Evolutionary conservation across 441 rosid species (phyloP), one percentile per base, ranked within the genome.

Genomic region (Pelargonium fulgidum): DNA sequence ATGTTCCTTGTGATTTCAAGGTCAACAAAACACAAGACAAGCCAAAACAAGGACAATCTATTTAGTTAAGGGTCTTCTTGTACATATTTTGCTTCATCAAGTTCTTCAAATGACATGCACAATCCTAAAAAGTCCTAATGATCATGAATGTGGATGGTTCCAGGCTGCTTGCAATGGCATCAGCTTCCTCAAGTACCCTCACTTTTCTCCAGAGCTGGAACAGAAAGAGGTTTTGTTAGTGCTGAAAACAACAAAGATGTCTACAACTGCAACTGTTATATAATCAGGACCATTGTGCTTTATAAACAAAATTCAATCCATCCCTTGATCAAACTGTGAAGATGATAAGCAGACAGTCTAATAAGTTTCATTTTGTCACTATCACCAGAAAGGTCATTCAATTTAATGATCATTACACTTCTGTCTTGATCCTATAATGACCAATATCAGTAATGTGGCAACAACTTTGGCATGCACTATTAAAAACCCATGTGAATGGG

Each of bases 121-220:
- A 50, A 48, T 48, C n/a, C 14, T 10, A 12, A 29, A 2, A 48
- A 3, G 54, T 48, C 54, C 54, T 48, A 48, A 1, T 12, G n/a
- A 12, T 12, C 12, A 48, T 3, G 54, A 48, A 5, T 29, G 14
- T 1, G 16, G 54, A 48, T 48, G 4, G 14, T n/a, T 48, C 54
- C 54, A 48, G 0, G 54, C 54, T 48, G 5, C 5, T 29, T 29
- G 36, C 36, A 29, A 47, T 65, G 47, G 74, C 70, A 50, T 14
- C 42, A 4, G 67, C 70, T 74, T 50, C 70, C 76, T 81, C 75
- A 91, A 72, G 65, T 79, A 75, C 86, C 81, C 71, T 89, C 96
- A 0, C 91, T 87, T 79, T 86, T 91, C 72, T 91, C 96, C 82
- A 91, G 70, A 33, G 97, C 97, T 91, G 93, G 79, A 85, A 74